Percentiles rank a stretch among this genome's conserved stretches.
Evolutionary conservation across 805 yeast species (phyloP).

Genomic region (Lipomyces lipofer): DNA sequence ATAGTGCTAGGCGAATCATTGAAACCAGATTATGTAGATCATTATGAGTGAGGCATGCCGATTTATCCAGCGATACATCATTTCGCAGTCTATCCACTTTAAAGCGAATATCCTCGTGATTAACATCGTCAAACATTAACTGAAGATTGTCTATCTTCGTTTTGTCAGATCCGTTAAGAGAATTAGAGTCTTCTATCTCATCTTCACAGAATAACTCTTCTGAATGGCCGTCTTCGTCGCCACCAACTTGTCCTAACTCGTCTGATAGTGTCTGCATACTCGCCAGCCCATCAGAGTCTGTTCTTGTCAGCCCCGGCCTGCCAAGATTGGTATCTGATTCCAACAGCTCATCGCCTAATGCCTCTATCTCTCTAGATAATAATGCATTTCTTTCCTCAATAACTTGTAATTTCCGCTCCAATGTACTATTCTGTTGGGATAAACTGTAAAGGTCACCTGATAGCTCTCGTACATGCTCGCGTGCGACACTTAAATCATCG

Average conservation of each 20-base stretch:
- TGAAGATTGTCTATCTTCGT: too few relatives aligned
- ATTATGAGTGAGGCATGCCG: too few relatives aligned
- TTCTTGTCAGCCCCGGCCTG: background rate
- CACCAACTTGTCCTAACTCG: background rate
- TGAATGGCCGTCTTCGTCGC: background rate
- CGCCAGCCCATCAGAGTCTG: background rate
- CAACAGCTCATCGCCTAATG: slow-evolving; percentile 5
- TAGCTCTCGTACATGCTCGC: slow-evolving; percentile 5
- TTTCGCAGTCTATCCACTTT: slow-evolving; percentile 5
- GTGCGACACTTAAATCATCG: slow-evolving; percentile 9
- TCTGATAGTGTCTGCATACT: background rate
- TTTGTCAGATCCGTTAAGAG: background rate
- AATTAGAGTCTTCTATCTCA: background rate
- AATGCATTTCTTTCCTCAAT: too few relatives aligned
- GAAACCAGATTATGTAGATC: too few relatives aligned
- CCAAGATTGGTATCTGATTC: background rate
- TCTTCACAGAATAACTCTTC: background rate
- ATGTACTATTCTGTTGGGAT: slow-evolving; percentile 8
- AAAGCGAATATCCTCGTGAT: slow-evolving; percentile 16
- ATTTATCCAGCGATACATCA: background rate
- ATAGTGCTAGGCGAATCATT: too few relatives aligned
- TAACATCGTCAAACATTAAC: background rate
- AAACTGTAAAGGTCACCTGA: slow-evolving; percentile 4
- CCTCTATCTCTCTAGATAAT: slow-evolving; percentile 1
- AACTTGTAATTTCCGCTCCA: too few relatives aligned